Conservation (phyloP, 1,139 yeast genomes). For the Yamadazyma triangularis region DNA sequence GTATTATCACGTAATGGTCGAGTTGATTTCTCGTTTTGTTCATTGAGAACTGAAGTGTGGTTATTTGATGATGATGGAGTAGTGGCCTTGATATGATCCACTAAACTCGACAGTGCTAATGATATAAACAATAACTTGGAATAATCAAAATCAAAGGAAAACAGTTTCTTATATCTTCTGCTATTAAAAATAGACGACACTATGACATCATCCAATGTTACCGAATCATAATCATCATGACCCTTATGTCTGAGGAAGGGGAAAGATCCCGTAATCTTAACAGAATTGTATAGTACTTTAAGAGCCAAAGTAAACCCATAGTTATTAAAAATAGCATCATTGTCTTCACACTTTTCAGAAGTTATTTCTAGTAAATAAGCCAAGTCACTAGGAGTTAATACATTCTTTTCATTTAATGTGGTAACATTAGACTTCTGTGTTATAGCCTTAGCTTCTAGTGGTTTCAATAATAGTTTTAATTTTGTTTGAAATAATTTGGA, state of each 20-base stretch:
- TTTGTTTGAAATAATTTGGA: conserved; percentile 17
- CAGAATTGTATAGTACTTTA: conserved; percentile 18
- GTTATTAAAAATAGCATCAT: conserved; percentile 1
- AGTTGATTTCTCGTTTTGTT: too few relatives aligned
- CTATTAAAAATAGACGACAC: conserved; percentile 22
- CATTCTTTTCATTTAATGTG: conserved; percentile 14
- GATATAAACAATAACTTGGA: conserved; percentile 23
- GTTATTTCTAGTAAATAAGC: conserved; percentile 18
- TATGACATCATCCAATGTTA: conserved; percentile 22
- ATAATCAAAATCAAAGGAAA: conserved; percentile 18
- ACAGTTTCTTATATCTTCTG: conserved; percentile 19
- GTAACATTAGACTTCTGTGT: conserved; percentile 19
- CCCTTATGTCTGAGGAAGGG: conserved; percentile 25
- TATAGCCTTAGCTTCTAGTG: conserved; percentile 22
- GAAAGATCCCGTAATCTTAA: conserved; percentile 24
- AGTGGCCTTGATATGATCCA: conserved; percentile 1
- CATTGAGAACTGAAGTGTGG: too few relatives aligned
- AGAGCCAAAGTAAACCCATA: conserved; percentile 9
- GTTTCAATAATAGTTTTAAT: conserved; percentile 17
- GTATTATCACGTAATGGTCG: too few relatives aligned
- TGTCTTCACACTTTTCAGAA: conserved; percentile 7
- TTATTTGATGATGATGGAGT: too few relatives aligned
- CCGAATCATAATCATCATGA: conserved; percentile 3
- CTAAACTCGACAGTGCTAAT: conserved; percentile 6
- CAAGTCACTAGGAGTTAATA: conserved; percentile 19